phyloP scores from a whole-genome alignment of 768 basidiomycete genomes.

The Kwoniella sp. region DNA sequence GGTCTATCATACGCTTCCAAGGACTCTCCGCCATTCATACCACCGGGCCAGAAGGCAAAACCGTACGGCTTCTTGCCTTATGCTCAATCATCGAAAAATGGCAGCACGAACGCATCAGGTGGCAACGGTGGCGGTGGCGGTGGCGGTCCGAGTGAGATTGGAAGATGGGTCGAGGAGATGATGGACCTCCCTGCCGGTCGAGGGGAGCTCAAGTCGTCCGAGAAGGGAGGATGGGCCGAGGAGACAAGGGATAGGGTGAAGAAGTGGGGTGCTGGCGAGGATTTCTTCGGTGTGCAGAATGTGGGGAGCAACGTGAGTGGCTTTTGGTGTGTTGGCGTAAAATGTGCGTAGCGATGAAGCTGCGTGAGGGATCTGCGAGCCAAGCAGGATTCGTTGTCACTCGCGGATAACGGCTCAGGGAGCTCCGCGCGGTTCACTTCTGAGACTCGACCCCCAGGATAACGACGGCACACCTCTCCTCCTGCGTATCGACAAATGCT shows the following conservation, averaged over 20 bases:
- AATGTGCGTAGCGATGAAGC: too few relatives aligned
- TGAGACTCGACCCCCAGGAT: too few relatives aligned
- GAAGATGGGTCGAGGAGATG: slow-evolving; percentile 49
- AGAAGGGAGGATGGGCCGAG: slow-evolving; percentile 41
- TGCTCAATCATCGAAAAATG: neutral
- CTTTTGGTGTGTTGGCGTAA: too few relatives aligned
- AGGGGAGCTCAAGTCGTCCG: slow-evolving; percentile 37
- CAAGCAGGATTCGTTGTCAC: too few relatives aligned
- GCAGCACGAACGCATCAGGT: neutral
- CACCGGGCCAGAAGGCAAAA: slow-evolving; percentile 21
- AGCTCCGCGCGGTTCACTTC: too few relatives aligned
- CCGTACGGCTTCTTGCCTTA: slow-evolving; percentile 35
- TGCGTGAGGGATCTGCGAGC: too few relatives aligned
- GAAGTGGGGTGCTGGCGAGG: slow-evolving; percentile 55
- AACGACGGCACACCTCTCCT: too few relatives aligned
- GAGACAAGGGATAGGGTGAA: slow-evolving; percentile 25
- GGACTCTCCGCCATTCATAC: slow-evolving; percentile 51
- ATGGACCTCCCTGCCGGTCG: slow-evolving; percentile 44
- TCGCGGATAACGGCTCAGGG: too few relatives aligned
- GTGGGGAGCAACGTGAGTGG: slow-evolving; percentile 39
- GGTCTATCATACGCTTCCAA: slow-evolving; percentile 54
- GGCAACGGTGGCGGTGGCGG: neutral
- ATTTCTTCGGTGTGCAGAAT: slow-evolving; percentile 50
- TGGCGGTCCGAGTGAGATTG: slow-evolving; percentile 29
- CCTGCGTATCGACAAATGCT: too few relatives aligned